These are phyloP conservation scores for Coniferiporia weirii DNA, from an alignment of 1,284 basidiomycete species.

Conservation along the genomic window DNA sequence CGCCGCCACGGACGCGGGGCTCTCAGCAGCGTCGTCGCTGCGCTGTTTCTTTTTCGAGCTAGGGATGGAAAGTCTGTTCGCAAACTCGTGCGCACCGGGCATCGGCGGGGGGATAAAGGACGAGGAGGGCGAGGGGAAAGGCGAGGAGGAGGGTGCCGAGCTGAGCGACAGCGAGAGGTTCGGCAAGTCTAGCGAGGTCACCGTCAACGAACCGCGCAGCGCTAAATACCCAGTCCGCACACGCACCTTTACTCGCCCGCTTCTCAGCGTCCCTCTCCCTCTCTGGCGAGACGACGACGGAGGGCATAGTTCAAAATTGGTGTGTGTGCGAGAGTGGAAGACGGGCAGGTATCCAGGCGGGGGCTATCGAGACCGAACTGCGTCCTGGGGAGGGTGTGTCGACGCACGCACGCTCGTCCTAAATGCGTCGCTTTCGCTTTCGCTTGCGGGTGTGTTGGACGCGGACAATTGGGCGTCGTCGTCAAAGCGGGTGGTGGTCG, in stretches of 20 bases:
- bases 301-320: neutral
- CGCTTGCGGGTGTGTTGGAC: too few relatives aligned
- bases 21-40: neutral
- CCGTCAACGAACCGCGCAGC: neutral
- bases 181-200: slow-evolving; percentile 7
- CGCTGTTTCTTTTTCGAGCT: slow-evolving; percentile 13
- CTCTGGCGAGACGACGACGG: slow-evolving; percentile 13
- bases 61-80: slow-evolving; percentile 8
- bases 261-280: slow-evolving; percentile 13
- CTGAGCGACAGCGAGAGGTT: slow-evolving; percentile 35
- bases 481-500: neutral
- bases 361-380: too few relatives aligned
- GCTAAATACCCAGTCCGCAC: neutral
- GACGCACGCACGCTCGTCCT: too few relatives aligned
- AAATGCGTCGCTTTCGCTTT: too few relatives aligned
- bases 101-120: slow-evolving; percentile 37
- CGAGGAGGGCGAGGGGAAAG: slow-evolving; percentile 54
- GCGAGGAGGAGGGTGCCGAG: slow-evolving; percentile 54
- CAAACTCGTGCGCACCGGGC: slow-evolving; percentile 13
- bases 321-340: too few relatives aligned
- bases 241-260: slow-evolving; percentile 13
- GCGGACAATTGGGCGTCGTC: neutral
- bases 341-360: too few relatives aligned
- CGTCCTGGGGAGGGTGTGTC: too few relatives aligned
- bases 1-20: neutral